Evolutionary conservation across 148 eudicot genomes (phyloP).

Genomic region (Fagopyrum tataricum): DNA sequence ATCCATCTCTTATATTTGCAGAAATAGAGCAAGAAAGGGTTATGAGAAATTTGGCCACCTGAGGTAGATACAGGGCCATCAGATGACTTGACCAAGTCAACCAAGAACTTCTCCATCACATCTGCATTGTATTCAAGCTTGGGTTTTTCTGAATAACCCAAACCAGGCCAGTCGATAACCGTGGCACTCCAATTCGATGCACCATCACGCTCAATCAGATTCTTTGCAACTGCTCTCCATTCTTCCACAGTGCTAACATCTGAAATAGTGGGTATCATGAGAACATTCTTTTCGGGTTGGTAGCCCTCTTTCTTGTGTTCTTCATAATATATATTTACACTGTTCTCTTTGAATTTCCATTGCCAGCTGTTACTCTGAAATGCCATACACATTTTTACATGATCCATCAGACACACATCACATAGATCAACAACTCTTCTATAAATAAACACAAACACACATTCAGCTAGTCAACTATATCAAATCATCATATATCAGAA

Average conservation of each 20-base stretch:
- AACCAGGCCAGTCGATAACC: constrained; percentile 94
- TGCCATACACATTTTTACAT: background rate
- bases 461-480: too few species aligned
- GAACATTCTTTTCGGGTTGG: constrained; percentile 49
- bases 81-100: constrained; percentile 64
- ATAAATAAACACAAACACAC: background rate
- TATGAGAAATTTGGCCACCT: constrained; percentile 31
- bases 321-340: constrained; percentile 64
- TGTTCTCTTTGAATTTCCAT: constrained; percentile 61
- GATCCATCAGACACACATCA: background rate
- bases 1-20: background rate
- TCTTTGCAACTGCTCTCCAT: constrained; percentile 79
- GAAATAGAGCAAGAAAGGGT: background rate
- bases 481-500: too few species aligned
- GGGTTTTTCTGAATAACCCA: constrained; percentile 87
- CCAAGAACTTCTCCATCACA: constrained; percentile 91
- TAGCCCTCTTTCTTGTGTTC: constrained; percentile 47
- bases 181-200: constrained; percentile 47
- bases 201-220: constrained; percentile 42
- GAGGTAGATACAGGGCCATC: constrained; percentile 44
- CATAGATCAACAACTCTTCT: background rate
- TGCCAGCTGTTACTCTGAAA: constrained; percentile 59
- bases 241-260: constrained; percentile 97
- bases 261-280: constrained; percentile 86
- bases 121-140: constrained; percentile 83